phyloP scores from a whole-genome alignment of 805 yeast genomes.

The Candida wancherniae region DNA sequence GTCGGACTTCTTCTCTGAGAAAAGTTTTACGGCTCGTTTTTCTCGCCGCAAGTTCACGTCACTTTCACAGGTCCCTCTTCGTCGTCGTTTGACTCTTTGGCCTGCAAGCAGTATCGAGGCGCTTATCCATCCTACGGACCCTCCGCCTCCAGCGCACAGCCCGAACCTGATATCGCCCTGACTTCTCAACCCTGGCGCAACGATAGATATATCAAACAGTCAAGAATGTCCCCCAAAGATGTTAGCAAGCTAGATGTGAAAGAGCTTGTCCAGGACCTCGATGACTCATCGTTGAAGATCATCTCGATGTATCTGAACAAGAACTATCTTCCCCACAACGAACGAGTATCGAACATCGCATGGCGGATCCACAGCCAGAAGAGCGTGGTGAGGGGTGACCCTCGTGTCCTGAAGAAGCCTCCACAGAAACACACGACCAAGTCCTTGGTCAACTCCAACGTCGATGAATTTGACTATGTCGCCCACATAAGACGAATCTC shows the following conservation, averaged over 20 bases:
- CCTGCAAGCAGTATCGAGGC: no score
- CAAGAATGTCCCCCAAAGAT: slow-evolving; percentile 7
- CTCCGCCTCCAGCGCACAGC: no score
- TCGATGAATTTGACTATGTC: slow-evolving; percentile 43
- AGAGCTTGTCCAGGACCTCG: slow-evolving; percentile 29
- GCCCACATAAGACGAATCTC: slow-evolving; percentile 41
- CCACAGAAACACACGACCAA: background rate
- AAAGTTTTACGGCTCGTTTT: no score
- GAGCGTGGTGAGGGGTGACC: slow-evolving; percentile 13
- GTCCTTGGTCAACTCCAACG: slow-evolving; percentile 15
- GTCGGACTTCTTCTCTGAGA: no score
- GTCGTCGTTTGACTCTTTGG: no score
- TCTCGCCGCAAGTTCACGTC: no score
- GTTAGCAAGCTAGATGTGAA: slow-evolving; percentile 5
- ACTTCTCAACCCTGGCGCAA: no score
- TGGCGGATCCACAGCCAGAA: slow-evolving; percentile 43
- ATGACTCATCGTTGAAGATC: slow-evolving; percentile 33
- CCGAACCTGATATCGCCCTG: no score
- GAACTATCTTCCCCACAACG: slow-evolving; percentile 37
- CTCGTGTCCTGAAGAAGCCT: slow-evolving; percentile 3
- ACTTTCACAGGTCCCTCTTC: no score
- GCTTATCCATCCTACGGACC: no score
- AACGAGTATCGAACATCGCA: slow-evolving; percentile 39
- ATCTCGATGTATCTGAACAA: slow-evolving; percentile 40
- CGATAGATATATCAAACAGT: no score